Conservation (phyloP, 1,284 basidiomycete genomes). For the Vanrija pseudolonga region DNA sequence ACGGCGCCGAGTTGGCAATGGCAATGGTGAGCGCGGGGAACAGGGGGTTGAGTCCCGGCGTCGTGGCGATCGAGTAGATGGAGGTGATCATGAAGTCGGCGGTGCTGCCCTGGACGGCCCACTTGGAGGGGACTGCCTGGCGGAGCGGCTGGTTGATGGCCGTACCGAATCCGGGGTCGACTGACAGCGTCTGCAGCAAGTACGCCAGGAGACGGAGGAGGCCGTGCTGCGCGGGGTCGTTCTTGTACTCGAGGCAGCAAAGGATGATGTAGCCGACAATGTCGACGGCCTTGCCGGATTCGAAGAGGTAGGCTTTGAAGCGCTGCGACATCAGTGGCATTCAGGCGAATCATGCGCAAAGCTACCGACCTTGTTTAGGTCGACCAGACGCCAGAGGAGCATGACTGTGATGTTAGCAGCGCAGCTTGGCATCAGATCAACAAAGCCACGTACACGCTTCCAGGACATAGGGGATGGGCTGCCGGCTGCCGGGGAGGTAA, state of each 20-base stretch:
- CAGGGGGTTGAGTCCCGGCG: conserved; percentile 77
- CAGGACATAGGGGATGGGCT: conserved; percentile 71
- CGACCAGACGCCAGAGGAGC: conserved; percentile 84
- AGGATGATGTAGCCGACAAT: conserved; percentile 72
- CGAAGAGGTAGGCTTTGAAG: conserved; percentile 74
- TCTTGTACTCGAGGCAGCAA: conserved; percentile 77
- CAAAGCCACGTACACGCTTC: conserved; percentile 63
- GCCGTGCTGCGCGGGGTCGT: conserved; percentile 90
- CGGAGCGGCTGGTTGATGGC: conserved; percentile 59
- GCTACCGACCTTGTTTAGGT: conserved; percentile 72
- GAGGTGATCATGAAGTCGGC: conserved; percentile 84
- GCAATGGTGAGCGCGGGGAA: conserved; percentile 88
- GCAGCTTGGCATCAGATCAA: background rate
- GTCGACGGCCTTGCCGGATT: conserved; percentile 72
- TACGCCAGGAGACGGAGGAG: conserved; percentile 85
- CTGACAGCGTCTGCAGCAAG: conserved; percentile 84
- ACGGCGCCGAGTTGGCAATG: conserved; percentile 80
- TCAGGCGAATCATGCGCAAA: background rate
- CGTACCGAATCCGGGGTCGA: conserved; percentile 70
- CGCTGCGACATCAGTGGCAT: conserved; percentile 55
- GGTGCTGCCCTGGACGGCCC: conserved; percentile 65
- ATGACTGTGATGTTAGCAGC: conserved; percentile 56
- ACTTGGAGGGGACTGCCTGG: conserved; percentile 67
- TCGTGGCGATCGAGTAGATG: conserved; percentile 84
- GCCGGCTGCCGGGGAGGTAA: conserved; percentile 74